Percentiles rank a stretch among this genome's conserved stretches.
Conservation (phyloP, 2,329 filamentous ascomycete species). For the Didymella glomerata region DNA sequence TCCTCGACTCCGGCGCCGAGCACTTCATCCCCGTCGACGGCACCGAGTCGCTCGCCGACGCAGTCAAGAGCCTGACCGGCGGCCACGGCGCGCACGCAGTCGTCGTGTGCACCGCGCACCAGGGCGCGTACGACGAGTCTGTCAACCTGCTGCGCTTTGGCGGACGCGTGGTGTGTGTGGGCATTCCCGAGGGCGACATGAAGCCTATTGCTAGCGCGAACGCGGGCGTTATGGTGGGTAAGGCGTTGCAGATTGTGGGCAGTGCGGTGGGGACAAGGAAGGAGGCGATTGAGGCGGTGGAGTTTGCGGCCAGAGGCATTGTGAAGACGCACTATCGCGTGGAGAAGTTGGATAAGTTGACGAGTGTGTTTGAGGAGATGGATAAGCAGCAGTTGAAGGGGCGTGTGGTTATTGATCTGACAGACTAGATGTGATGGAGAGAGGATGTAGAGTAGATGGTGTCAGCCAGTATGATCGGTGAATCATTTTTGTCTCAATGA, state of each 20-base stretch:
- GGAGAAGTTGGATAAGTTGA: constrained; percentile 59
- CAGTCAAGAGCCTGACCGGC: constrained; percentile 65
- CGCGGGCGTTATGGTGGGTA: constrained; percentile 54
- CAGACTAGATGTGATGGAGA: neutral
- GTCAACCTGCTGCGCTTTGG: constrained; percentile 56
- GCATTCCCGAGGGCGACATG: constrained; percentile 58
- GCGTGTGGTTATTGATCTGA: constrained; percentile 58
- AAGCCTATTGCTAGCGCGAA: constrained; percentile 54
- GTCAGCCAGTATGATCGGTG: neutral
- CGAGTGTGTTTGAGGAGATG: constrained; percentile 58
- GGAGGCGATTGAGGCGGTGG: constrained; percentile 60
- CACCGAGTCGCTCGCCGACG: constrained; percentile 59
- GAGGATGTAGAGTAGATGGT: neutral
- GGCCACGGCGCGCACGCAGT: constrained; percentile 69
- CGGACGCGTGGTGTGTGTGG: constrained; percentile 57
- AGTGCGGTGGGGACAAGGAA: constrained; percentile 57
- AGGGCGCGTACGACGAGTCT: constrained; percentile 56
- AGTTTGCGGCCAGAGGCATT: constrained; percentile 54
- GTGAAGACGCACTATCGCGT: constrained; percentile 59
- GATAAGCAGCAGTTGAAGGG: constrained; percentile 55
- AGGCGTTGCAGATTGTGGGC: constrained; percentile 56
- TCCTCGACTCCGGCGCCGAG: constrained; percentile 69
- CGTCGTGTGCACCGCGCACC: constrained; percentile 62
- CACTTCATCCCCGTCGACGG: constrained; percentile 70
- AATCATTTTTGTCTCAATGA: too few relatives aligned